Evolutionary conservation across 75 land plant genomes (phyloP).

Genomic region (Cryptomeria japonica): DNA sequence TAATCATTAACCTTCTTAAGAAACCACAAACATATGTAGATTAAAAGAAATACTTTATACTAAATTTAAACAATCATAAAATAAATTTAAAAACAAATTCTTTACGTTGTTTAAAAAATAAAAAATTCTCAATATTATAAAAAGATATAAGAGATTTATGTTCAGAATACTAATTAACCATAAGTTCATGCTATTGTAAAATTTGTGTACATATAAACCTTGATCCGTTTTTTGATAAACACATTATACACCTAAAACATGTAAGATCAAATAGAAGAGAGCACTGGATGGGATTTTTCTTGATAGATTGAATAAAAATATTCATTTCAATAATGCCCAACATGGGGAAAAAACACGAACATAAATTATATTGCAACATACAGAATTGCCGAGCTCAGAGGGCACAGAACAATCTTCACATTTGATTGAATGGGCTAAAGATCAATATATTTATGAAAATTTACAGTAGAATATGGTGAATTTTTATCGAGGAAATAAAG

Average conservation of each 20-base stretch:
- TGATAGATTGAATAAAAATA: slow-evolving; percentile 45
- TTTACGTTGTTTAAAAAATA: too few species aligned
- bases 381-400: too few species aligned
- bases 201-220: too few species aligned
- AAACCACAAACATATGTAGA: not conserved
- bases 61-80: not conserved
- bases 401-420: too few species aligned
- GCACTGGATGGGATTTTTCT: not conserved
- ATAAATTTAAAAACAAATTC: too few species aligned
- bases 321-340: slow-evolving; percentile 4
- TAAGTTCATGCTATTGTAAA: slow-evolving; percentile 96
- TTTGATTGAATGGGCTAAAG: too few species aligned
- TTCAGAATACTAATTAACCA: too few species aligned
- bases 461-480: too few species aligned
- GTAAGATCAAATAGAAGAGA: not conserved
- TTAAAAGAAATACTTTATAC: not conserved
- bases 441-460: too few species aligned
- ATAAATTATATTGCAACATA: too few species aligned
- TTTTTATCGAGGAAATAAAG: too few species aligned
- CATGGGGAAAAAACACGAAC: not conserved
- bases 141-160: not conserved
- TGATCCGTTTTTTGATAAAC: not conserved
- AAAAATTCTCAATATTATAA: not conserved
- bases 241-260: not conserved
- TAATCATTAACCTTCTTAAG: slow-evolving; percentile 75